These are phyloP conservation scores for Quaeritorhiza haematococci DNA, from an alignment of 371 early-diverging fungal species.

Conservation along the genomic window DNA sequence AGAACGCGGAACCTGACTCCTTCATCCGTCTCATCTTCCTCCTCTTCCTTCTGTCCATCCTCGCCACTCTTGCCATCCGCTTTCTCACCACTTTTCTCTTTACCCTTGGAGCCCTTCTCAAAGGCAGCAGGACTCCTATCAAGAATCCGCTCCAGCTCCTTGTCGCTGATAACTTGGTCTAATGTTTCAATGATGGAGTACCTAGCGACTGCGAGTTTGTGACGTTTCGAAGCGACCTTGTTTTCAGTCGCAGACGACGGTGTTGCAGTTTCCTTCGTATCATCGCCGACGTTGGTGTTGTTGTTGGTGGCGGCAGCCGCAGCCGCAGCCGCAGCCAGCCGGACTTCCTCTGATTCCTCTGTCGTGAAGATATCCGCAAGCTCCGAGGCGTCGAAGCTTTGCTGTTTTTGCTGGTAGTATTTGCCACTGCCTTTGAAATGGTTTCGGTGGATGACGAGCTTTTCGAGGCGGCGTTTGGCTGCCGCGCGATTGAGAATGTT, in stretches of 20 bases:
- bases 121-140: slow-evolving; percentile 57
- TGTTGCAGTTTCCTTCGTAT: too few species aligned
- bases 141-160: slow-evolving; percentile 62
- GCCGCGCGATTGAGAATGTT: slow-evolving; percentile 94
- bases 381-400: slow-evolving; percentile 7
- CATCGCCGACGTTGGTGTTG: too few species aligned
- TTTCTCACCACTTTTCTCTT: not conserved
- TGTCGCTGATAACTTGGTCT: slow-evolving; percentile 64
- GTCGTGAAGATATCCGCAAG: too few species aligned
- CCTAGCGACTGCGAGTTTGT: slow-evolving; percentile 10
- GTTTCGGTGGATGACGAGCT: slow-evolving; percentile 96
- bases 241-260: too few species aligned
- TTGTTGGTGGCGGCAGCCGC: slow-evolving; percentile 26
- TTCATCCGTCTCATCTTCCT: not conserved
- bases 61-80: not conserved
- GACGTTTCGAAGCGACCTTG: too few species aligned
- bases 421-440: slow-evolving; percentile 41
- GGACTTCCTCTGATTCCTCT: slow-evolving; percentile 36
- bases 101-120: too few species aligned
- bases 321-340: not conserved
- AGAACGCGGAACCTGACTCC: slow-evolving; percentile 31
- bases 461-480: slow-evolving; percentile 95
- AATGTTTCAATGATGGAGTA: not conserved
- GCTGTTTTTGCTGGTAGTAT: slow-evolving; percentile 31
- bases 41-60: slow-evolving; percentile 17